These are phyloP conservation scores for Amanita fuliginea DNA, from an alignment of 768 basidiomycete species.

Conservation along the genomic window DNA sequence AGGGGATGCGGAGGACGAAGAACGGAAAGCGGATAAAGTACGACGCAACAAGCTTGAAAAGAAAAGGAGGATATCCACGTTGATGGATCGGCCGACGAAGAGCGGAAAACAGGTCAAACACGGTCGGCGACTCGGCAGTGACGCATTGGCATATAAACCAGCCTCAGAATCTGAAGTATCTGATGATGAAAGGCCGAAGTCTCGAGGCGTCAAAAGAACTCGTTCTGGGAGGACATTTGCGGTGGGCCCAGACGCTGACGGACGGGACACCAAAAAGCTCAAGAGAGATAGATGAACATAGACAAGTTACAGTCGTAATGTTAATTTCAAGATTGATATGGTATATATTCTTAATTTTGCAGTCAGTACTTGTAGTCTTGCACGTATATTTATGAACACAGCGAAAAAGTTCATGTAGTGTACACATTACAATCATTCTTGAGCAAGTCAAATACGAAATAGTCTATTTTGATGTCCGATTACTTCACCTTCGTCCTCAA, in stretches of 20 bases:
- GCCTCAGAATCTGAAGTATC: constrained; percentile 14
- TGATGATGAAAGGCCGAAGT: constrained; percentile 14
- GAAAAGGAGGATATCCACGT: constrained; percentile 8
- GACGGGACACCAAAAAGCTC: constrained; percentile 22
- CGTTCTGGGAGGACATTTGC: constrained; percentile 18
- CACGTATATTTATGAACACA: neutral
- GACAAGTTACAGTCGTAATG: neutral
- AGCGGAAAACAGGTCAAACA: constrained; percentile 10
- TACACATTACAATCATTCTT: constrained; percentile 1
- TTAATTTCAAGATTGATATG: neutral
- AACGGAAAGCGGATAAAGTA: neutral
- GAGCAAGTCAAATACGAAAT: neutral
- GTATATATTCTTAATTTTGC: constrained; percentile 5
- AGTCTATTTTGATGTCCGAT: neutral
- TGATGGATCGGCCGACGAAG: constrained; percentile 11
- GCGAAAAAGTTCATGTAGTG: neutral
- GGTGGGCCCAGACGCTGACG: constrained; percentile 14
- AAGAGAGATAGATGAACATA: constrained; percentile 6
- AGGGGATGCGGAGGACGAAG: constrained; percentile 12
- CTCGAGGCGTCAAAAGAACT: constrained; percentile 25
- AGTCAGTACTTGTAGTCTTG: neutral
- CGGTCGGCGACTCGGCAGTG: constrained; percentile 20
- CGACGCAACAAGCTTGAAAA: neutral
- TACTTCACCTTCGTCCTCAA: constrained; percentile 3
- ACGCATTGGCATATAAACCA: constrained; percentile 28